Percentiles rank a stretch among this genome's conserved stretches.
Conservation (phyloP, 2,329 filamentous ascomycete genomes). For the Botrytis aclada region DNA sequence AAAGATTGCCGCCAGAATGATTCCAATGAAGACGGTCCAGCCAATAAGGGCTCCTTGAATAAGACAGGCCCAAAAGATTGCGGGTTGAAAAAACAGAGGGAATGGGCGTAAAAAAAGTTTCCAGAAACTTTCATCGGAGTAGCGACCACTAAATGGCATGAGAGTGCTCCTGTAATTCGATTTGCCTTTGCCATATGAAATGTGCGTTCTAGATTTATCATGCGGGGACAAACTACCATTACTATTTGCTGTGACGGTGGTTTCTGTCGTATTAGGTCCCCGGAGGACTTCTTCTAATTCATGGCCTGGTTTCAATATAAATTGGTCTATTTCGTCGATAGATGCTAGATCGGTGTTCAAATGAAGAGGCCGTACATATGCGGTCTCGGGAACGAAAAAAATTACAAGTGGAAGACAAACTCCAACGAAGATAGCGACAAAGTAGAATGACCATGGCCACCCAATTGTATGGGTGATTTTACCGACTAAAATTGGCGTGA, state of each 20-base stretch:
- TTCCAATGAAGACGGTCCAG: conserved; percentile 91
- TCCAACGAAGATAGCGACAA: conserved; percentile 80
- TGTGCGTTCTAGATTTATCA: background rate
- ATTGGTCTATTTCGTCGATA: conserved; percentile 24
- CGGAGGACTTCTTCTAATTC: conserved; percentile 15
- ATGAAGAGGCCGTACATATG: conserved; percentile 63
- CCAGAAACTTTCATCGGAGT: conserved; percentile 72
- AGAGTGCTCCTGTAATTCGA: conserved; percentile 57
- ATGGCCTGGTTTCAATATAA: conserved; percentile 13
- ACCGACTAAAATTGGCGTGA: conserved; percentile 86
- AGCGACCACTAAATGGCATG: conserved; percentile 74
- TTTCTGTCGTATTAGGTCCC: conserved; percentile 11
- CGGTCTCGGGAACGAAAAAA: conserved; percentile 81
- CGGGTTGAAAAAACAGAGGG: conserved; percentile 78
- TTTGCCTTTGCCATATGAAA: background rate
- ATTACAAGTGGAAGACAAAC: conserved; percentile 67
- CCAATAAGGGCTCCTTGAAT: conserved; percentile 89
- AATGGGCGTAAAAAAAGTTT: conserved; percentile 69
- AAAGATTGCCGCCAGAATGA: conserved; percentile 79
- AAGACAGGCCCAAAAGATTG: conserved; percentile 74
- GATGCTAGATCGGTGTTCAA: conserved; percentile 66
- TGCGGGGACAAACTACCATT: background rate
- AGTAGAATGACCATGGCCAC: conserved; percentile 88
- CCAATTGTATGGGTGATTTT: conserved; percentile 73
- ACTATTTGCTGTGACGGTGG: conserved; percentile 13